Evolutionary conservation across 1,284 basidiomycete genomes (phyloP).

Genomic region (Rhizoctonia solani): DNA sequence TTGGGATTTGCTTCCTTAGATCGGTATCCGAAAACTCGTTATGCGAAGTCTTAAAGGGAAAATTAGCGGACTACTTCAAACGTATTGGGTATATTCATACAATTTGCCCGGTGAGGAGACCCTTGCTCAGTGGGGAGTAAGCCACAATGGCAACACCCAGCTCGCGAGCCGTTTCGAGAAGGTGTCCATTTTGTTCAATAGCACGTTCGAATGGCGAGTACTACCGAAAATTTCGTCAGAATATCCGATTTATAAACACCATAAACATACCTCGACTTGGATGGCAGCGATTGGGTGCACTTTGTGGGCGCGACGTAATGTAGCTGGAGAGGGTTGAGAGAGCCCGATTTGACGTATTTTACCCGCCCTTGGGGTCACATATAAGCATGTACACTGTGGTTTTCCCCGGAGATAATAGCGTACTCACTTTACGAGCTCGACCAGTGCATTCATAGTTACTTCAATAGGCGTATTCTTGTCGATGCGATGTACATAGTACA

Average conservation of each 20-base stretch:
- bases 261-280: slow-evolving; percentile 54
- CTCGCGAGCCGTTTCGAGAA: slow-evolving; percentile 53
- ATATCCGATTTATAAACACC: too few relatives aligned
- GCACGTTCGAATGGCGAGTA: slow-evolving; percentile 63
- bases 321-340: slow-evolving; percentile 61
- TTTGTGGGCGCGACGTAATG: slow-evolving; percentile 64
- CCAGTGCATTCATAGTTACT: slow-evolving; percentile 55
- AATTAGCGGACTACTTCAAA: not conserved
- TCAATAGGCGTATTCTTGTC: slow-evolving; percentile 47
- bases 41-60: not conserved
- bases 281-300: slow-evolving; percentile 64
- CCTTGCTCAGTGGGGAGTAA: slow-evolving; percentile 49
- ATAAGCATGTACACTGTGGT: not conserved
- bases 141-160: slow-evolving; percentile 48
- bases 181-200: slow-evolving; percentile 53
- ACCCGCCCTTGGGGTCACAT: slow-evolving; percentile 50
- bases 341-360: slow-evolving; percentile 65
- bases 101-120: slow-evolving; percentile 47
- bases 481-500: slow-evolving; percentile 44
- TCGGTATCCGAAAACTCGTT: slow-evolving; percentile 42
- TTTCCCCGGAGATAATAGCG: not conserved
- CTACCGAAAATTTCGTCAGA: not conserved
- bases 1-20: slow-evolving; percentile 25
- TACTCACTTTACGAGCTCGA: slow-evolving; percentile 58
- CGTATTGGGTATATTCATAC: not conserved